These are phyloP conservation scores for Plectranthus barbatus DNA, from an alignment of 257 asterid species.

Conservation along the genomic window DNA sequence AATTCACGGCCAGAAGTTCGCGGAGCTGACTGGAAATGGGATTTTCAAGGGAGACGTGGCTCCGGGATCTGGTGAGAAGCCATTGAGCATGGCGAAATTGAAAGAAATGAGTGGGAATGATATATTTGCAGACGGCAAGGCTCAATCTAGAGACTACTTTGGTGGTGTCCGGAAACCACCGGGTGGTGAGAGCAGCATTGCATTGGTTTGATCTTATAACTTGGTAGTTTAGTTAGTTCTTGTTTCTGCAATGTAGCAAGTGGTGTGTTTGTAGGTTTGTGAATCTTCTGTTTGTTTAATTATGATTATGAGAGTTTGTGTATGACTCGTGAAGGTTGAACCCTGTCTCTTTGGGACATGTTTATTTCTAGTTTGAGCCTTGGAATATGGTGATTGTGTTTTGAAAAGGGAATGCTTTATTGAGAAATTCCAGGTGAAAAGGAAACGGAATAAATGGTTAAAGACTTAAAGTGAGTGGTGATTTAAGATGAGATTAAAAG, in stretches of 20 bases:
- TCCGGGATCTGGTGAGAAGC: conserved; percentile 73
- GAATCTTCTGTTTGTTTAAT: conserved; percentile 2
- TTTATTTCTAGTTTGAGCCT: not conserved
- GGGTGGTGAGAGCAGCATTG: conserved; percentile 87
- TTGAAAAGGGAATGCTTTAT: not conserved
- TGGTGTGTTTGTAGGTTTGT: not conserved
- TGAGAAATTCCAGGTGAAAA: not conserved
- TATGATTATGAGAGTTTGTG: not conserved
- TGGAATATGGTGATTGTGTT: not conserved
- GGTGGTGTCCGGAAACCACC: conserved; percentile 92
- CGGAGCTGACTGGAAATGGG: conserved; percentile 77
- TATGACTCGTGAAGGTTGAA: not conserved
- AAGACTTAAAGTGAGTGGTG: not conserved
- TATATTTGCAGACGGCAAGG: conserved; percentile 72
- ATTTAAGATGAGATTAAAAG: not conserved
- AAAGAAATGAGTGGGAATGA: conserved; percentile 81
- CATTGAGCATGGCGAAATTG: conserved; percentile 73
- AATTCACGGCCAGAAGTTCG: conserved; percentile 77
- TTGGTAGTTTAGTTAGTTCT: not conserved
- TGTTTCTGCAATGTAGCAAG: not conserved
- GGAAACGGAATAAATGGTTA: not conserved
- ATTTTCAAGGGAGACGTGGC: conserved; percentile 78
- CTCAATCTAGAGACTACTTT: conserved; percentile 62
- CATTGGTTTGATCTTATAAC: conserved; percentile 39
- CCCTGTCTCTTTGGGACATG: not conserved